Evolutionary conservation across 768 basidiomycete species (phyloP).

Genomic region (Gelatoporia subvermispora): DNA sequence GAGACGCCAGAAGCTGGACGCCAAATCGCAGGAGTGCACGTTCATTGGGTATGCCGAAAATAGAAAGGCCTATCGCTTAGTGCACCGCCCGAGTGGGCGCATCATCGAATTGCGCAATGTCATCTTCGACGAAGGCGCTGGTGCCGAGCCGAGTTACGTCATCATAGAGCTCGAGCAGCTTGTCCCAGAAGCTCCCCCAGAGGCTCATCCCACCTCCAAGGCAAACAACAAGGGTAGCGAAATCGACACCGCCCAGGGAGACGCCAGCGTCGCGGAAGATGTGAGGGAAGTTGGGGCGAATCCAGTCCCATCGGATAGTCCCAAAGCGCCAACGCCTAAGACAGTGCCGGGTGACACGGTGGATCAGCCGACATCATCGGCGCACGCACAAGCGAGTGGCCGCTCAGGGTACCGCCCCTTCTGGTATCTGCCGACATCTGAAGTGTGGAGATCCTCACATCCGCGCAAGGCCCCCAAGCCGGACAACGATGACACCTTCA

Average conservation of each 20-base stretch:
- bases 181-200: too few relatives aligned
- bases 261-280: neutral
- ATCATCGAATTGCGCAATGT: constrained; percentile 12
- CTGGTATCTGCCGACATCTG: too few relatives aligned
- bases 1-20: constrained; percentile 7
- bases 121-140: constrained; percentile 10
- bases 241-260: neutral
- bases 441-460: neutral
- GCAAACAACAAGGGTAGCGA: too few relatives aligned
- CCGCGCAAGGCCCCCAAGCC: neutral
- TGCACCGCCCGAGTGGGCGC: constrained; percentile 30
- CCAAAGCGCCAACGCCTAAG: neutral
- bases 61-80: constrained; percentile 23
- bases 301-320: too few relatives aligned
- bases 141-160: neutral
- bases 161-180: neutral
- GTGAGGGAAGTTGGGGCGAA: too few relatives aligned
- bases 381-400: too few relatives aligned
- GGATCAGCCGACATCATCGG: too few relatives aligned
- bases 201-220: too few relatives aligned
- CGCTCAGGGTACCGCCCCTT: too few relatives aligned
- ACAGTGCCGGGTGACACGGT: neutral
- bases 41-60: constrained; percentile 12
- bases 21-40: neutral
- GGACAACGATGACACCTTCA: neutral